Base-by-base conservation (phyloP, 306 rosid genomes). In the Prunus kanzakura region DNA sequence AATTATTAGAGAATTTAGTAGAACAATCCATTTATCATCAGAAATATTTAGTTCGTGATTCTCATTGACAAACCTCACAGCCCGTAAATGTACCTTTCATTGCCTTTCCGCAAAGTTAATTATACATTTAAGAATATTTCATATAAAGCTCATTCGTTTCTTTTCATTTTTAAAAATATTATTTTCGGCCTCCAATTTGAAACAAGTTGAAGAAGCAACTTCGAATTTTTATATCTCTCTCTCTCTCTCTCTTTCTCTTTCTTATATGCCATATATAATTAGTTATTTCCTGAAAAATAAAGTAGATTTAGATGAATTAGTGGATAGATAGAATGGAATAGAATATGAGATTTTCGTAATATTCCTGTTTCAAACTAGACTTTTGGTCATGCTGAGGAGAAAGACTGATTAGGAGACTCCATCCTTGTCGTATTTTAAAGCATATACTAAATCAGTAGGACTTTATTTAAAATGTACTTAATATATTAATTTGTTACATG, bases 61-160 rank as follows among this genome's bases (percentile, higher is more conserved):
- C 96, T 81, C 61, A 49, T 49, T 49, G 54, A 49, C 54, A 49
- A 49, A 11, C 73, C 76, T 84, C 89, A 84, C 79, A 41, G 86
- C 90, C 95, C 92, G 84, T 84, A 85, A 83, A 84, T 76, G 88
- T 83, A 76, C 62, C 89, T 82, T 71, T 89, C 88, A 76, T 68
- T 72, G 73, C 98, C 69, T 93, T 91, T 90, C 86, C 79, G 71
- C 85, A 90, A 87, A 83, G 90, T 79, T 84, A 68, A 80, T 38
- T 22, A 71, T 3, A 63, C 4, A 52, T 18, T 6, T 52, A 18
- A 78, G 92, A 90, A 89, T 87, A 90, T 86, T 79, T 83, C 84
- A 51, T 76, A 65, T 84, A 83, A 82, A 84, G 71, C 64, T 72
- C 86, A 79, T 73, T 86, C 78, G 29, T 78, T 77, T 52, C 30